Evolutionary conservation across 108 stramenopile species (phyloP).

Genomic region (Bacterosira constricta): DNA sequence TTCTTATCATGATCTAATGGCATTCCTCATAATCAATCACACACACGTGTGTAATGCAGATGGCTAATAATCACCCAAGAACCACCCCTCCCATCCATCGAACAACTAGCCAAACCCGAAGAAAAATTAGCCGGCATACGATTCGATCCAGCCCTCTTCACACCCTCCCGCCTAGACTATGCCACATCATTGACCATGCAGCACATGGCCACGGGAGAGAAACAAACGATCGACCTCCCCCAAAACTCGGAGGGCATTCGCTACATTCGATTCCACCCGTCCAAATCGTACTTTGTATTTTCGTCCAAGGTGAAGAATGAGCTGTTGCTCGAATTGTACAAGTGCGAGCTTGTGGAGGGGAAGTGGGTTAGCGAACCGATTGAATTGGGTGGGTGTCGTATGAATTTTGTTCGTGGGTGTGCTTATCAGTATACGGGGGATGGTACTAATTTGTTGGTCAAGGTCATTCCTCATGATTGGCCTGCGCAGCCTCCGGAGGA

Average conservation of each 20-base stretch:
- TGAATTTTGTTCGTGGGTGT: conserved; percentile 37
- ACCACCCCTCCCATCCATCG: conserved; percentile 44
- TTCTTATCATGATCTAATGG: too few relatives aligned
- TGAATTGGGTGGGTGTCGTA: background rate
- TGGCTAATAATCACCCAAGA: conserved; percentile 35
- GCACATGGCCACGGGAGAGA: conserved; percentile 4
- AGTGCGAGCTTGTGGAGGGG: conserved; percentile 6
- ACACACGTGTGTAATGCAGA: too few relatives aligned
- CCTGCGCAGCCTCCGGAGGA: conserved; percentile 9
- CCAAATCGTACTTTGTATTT: conserved; percentile 29
- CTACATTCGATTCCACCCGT: conserved; percentile 30
- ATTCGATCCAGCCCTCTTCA: conserved; percentile 27
- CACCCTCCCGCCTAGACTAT: conserved; percentile 29
- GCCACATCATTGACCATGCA: conserved; percentile 18
- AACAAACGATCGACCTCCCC: conserved; percentile 11
- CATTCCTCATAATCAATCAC: too few relatives aligned
- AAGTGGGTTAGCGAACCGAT: background rate
- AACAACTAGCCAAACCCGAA: conserved; percentile 26
- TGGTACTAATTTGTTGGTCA: conserved; percentile 13
- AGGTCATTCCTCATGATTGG: conserved; percentile 9
- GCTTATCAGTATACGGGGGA: conserved; percentile 29
- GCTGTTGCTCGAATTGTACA: conserved; percentile 33
- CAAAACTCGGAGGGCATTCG: conserved; percentile 36
- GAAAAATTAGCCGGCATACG: conserved; percentile 47
- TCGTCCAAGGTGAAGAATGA: conserved; percentile 37